A percentile compares a stretch with the other conserved stretches of the same genome.
These are phyloP conservation scores for Phytophthora brassicae DNA, from an alignment of 352 stramenopile genomes.

Conservation along the genomic window DNA sequence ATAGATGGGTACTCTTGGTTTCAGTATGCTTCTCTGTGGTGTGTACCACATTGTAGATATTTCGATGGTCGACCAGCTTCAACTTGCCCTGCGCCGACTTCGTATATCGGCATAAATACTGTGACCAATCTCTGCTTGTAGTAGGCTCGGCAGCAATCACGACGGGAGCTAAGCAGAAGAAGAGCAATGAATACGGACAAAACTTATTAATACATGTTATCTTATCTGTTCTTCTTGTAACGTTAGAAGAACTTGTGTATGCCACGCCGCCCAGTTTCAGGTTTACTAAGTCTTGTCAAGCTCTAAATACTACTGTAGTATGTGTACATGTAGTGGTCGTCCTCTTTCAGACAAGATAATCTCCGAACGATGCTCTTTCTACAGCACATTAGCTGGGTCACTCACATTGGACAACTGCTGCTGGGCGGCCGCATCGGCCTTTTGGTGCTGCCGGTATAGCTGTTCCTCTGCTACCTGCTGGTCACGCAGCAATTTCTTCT, in stretches of 20 bases:
- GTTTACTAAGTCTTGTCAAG: neutral
- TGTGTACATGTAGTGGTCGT: conserved; percentile 13
- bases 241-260: no score
- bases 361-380: conserved; percentile 6
- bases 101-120: no score
- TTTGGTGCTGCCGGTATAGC: conserved; percentile 30
- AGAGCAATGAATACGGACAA: neutral
- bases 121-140: no score
- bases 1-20: conserved; percentile 23
- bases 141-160: no score
- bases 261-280: neutral
- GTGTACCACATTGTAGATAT: conserved; percentile 13
- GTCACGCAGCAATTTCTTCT: conserved; percentile 56
- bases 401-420: conserved; percentile 19
- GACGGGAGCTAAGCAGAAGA: neutral
- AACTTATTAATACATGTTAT: no score
- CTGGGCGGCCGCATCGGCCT: conserved; percentile 26
- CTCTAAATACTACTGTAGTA: no score
- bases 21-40: conserved; percentile 17
- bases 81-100: neutral
- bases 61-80: conserved; percentile 12
- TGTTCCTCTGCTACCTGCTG: conserved; percentile 38
- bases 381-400: conserved; percentile 43
- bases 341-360: neutral
- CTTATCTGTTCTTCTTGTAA: no score